Evolutionary conservation across 352 stramenopile species (phyloP), one percentile per base, ranked within the genome.

Genomic region (Aphanomyces astaci): DNA sequence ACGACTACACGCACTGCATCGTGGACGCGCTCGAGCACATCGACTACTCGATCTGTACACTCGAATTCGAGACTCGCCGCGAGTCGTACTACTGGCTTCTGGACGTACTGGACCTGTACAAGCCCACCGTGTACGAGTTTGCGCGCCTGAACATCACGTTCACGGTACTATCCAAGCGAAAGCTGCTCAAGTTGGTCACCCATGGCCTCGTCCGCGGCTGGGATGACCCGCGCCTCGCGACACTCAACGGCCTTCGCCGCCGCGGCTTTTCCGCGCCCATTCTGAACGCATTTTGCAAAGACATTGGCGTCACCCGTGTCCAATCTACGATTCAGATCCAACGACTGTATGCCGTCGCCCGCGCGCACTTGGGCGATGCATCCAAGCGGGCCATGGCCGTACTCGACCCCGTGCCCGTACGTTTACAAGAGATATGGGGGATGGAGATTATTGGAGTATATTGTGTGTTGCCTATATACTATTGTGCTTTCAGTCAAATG

Each of bases 1-100:
- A 99, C 78, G 97, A 99, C 83, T 99, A 98, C 77, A 99, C 97
- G 68, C 97, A 99, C 83, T 98, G 97, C 78, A 98, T 99, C 72
- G 83, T 94, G 39, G 95, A 98, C 73, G 96, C 95, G 30, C 78
- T 99, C 15, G 97, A 99, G 80, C 90, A 99, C 76, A 98, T 99
- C 73, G 97, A 99, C 80, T 99, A 99, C 78, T 98, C 92, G 56
- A 99, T 99, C 71, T 99, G 97, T 79, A 99, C 97, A 39, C 88
- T 99, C 64, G 97, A 99, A 79, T 99, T 99, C 76, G 97, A 99
- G 81, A 98, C 94, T 22, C 86, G 97, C 15, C 88, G 96, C 43
- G 96, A 99, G 76, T 97, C 94, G 36, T 99, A 99, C 81, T 99
- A 98, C 81, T 99, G 97, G 97, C 89, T 99, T 51, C 80, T 99